Conservation (phyloP, 2,329 filamentous ascomycete genomes). For the Coniochaeta pulveracea region DNA sequence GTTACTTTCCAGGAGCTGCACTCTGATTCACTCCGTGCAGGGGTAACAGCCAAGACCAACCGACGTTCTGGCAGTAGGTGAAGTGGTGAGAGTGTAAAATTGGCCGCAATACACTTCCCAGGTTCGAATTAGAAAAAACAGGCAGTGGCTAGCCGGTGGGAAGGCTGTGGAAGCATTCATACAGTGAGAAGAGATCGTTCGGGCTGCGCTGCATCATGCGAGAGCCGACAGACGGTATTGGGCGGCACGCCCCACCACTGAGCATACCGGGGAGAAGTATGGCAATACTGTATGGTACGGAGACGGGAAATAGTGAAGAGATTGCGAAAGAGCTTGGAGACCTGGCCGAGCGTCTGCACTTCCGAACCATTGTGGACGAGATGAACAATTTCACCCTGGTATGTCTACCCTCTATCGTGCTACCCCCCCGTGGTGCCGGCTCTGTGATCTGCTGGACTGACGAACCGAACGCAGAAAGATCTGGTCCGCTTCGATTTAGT, state of each 20-base stretch:
- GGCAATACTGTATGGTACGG: slow-evolving; percentile 82
- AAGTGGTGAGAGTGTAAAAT: too few relatives aligned
- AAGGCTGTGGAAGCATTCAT: too few relatives aligned
- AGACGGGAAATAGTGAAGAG: slow-evolving; percentile 91
- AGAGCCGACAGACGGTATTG: not conserved
- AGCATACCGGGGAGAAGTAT: slow-evolving; percentile 25
- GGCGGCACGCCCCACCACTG: not conserved
- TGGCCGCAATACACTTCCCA: too few relatives aligned
- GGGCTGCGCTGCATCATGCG: too few relatives aligned
- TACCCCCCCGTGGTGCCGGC: slow-evolving; percentile 16
- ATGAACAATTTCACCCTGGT: slow-evolving; percentile 69
- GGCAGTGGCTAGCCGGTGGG: too few relatives aligned
- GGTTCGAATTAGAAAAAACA: too few relatives aligned
- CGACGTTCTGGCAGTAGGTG: too few relatives aligned
- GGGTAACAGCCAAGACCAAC: too few relatives aligned
- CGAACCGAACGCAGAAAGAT: slow-evolving; percentile 24
- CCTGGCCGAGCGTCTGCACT: slow-evolving; percentile 65
- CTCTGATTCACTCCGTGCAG: too few relatives aligned
- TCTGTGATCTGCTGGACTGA: too few relatives aligned
- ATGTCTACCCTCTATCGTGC: slow-evolving; percentile 24
- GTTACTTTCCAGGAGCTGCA: too few relatives aligned
- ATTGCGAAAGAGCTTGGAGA: slow-evolving; percentile 75
- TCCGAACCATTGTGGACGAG: slow-evolving; percentile 63
- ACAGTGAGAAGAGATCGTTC: too few relatives aligned
- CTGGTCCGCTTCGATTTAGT: slow-evolving; percentile 45